These are phyloP conservation scores for Nannizzia gypsea DNA, from an alignment of 2,329 filamentous ascomycete genomes.

Conservation along the genomic window DNA sequence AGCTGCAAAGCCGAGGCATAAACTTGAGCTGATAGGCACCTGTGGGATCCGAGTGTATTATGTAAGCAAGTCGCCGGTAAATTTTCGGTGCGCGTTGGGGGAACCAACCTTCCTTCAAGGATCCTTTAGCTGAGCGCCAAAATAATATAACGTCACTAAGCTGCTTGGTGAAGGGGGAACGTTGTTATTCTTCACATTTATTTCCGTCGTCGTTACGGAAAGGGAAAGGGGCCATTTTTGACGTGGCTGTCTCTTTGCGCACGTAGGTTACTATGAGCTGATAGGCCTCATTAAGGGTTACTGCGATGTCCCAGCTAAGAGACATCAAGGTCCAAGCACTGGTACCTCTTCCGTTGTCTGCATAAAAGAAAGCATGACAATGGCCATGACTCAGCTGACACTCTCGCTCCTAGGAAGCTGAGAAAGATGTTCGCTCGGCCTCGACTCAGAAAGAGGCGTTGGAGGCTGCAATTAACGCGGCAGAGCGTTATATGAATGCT, in stretches of 20 bases:
- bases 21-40: not conserved
- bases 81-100: not conserved
- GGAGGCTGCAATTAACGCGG: slow-evolving; percentile 60
- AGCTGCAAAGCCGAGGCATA: not conserved
- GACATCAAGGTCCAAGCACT: slow-evolving; percentile 10
- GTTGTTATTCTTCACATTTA: not conserved
- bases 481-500: slow-evolving; percentile 72
- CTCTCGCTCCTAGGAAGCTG: slow-evolving; percentile 11
- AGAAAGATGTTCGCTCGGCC: slow-evolving; percentile 33
- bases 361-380: not conserved
- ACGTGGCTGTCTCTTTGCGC: not conserved
- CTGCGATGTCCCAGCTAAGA: slow-evolving; percentile 8
- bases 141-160: not conserved
- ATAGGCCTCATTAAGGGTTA: not conserved
- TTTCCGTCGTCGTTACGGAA: not conserved
- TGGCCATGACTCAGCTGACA: not conserved
- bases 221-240: not conserved
- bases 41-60: not conserved
- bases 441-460: slow-evolving; percentile 54
- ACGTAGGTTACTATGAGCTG: not conserved
- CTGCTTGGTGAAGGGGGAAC: not conserved
- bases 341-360: slow-evolving; percentile 6
- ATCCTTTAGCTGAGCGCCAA: not conserved
- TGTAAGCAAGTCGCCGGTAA: not conserved
- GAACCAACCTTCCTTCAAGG: not conserved